phyloP scores from a whole-genome alignment of 495 filamentous ascomycete species.

The Hypoxylon rickii region DNA sequence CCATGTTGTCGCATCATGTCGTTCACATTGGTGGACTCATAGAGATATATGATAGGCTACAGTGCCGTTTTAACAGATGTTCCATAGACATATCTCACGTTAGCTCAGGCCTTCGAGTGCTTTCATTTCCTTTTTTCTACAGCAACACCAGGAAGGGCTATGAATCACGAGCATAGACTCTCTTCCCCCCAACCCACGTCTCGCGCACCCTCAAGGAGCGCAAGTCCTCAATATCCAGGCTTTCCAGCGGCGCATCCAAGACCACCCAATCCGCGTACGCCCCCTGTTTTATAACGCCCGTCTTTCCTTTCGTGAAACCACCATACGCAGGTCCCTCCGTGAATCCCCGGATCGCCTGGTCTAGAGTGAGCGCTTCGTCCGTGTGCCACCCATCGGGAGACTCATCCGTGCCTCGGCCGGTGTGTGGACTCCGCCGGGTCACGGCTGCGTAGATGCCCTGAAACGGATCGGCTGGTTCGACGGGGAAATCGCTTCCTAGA shows the following conservation, averaged over 20 bases:
- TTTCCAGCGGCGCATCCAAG: conserved; percentile 52
- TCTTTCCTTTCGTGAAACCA: conserved; percentile 55
- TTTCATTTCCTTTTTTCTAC: no score
- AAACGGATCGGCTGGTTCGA: conserved; percentile 64
- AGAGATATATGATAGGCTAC: no score
- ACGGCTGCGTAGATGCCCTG: conserved; percentile 67
- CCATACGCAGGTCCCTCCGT: conserved; percentile 51
- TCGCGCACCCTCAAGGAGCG: conserved; percentile 57
- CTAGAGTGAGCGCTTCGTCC: conserved; percentile 56
- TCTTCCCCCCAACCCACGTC: conserved; percentile 65
- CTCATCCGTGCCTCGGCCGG: conserved; percentile 51
- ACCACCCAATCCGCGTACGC: conserved; percentile 68
- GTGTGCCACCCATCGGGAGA: conserved; percentile 54
- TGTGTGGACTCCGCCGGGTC: conserved; percentile 56
- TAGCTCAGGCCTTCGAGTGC: no score
- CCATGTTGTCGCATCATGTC: neutral
- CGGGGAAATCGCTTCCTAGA: conserved; percentile 68
- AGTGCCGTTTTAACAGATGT: no score
- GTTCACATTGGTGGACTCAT: no score
- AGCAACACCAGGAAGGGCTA: neutral
- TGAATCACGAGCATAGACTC: conserved; percentile 43
- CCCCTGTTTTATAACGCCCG: conserved; percentile 57
- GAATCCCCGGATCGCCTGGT: conserved; percentile 61
- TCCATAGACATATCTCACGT: no score
- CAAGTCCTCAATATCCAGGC: conserved; percentile 48